These are phyloP conservation scores for Russula brevipes DNA, from an alignment of 768 basidiomycete species.

Conservation along the genomic window DNA sequence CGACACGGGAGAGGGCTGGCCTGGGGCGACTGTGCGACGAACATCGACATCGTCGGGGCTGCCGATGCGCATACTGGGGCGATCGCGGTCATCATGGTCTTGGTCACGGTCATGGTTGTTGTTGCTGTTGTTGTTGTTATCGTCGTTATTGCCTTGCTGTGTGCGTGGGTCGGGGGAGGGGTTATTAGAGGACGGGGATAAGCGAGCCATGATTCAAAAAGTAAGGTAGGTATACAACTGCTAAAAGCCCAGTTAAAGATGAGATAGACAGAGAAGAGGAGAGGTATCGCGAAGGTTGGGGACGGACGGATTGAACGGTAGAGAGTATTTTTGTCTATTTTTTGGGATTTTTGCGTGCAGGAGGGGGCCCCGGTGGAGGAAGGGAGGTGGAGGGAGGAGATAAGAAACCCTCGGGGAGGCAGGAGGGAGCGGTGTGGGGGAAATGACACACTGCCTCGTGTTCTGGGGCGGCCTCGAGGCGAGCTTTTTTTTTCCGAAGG, in stretches of 20 bases:
- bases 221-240: conserved; percentile 9
- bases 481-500: background rate
- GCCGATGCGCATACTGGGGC: background rate
- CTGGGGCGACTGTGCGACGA: background rate
- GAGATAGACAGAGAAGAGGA: background rate
- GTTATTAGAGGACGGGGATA: conserved; percentile 16
- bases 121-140: background rate
- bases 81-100: background rate
- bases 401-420: conserved; percentile 6
- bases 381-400: background rate
- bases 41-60: background rate
- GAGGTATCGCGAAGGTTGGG: background rate
- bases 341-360: background rate
- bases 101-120: background rate
- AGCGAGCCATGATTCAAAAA: conserved; percentile 3
- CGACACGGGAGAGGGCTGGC: conserved; percentile 1
- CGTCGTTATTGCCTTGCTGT: background rate
- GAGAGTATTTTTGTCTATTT: conserved; percentile 6
- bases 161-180: background rate
- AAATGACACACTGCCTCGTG: conserved; percentile 16
- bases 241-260: background rate
- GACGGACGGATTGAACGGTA: background rate
- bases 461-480: conserved; percentile 12
- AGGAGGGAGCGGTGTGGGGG: background rate
- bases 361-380: background rate